Evolutionary conservation across 2,329 filamentous ascomycete genomes (phyloP), one percentile per base, ranked within the genome.

Genomic region (Sarocladium oryzae): DNA sequence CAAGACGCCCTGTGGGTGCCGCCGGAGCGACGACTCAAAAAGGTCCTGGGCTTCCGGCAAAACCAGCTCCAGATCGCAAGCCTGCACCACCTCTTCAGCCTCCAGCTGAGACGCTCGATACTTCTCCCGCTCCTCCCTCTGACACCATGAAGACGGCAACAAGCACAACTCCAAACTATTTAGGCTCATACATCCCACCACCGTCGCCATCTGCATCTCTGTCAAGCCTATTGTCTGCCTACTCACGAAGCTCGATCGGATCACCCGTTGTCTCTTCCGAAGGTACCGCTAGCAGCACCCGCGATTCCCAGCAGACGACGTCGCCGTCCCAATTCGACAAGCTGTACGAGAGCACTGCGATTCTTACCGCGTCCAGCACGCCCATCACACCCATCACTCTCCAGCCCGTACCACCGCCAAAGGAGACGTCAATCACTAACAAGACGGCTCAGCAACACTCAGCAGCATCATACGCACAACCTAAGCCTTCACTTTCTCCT

Each of bases 221-320:
- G 49, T 77, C 72, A 13, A 81, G 77, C 60, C 64, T 82, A 10
- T 58, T 82, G 32, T 80, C 76, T 10, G 77, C 78, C 18, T 82
- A 82, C 59, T 75, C 75, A 49, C 66, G 68, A 55, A 72, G 69
- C 41, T 72, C 71, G 6, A 70, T 69, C 38, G 74, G 73, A 49
- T 74, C 69, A 3, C 63, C 69, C 35, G 65, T 69, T 28, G 65
- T 63, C 52, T 71, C 70, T 3, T 73, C 72, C 16, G 68, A 71
- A 51, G 70, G 64, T 40, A 69, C 55, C 26, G 57, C 54, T 28
- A 61, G 55, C 52, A 51, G 55, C 52, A 50, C 51, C 48, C 55
- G 38, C 54, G 52, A 59, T 52, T 56, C 57, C 24, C 58, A 61
- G 50, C 57, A 51, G 57, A 57, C 50, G 21, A 45, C 48, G 40